Base-by-base conservation (phyloP, 148 eudicot genomes). In the Pouteria glomerata region DNA sequence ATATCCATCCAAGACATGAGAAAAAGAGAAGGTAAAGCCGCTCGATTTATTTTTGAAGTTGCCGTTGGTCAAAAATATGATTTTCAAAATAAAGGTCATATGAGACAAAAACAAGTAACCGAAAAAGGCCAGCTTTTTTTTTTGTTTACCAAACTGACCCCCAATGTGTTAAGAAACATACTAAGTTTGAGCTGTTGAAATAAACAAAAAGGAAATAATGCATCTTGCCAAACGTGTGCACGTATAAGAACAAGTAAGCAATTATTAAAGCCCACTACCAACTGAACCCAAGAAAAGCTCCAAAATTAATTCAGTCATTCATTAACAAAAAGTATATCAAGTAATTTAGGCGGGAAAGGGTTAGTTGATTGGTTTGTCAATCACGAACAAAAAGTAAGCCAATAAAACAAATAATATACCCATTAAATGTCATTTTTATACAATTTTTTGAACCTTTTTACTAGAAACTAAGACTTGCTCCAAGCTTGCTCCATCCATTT, bases 231-330 rank as follows among this genome's bases (percentile, higher is more conserved):
- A 33, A 67, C 10, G 39, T 13, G 21, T 30, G 23, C 58, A 67
- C 48, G 42, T 21, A 67, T 12, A 18, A 10, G 39, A 51, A 62
- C n/a, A n/a, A n/a, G n/a, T n/a, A n/a, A n/a, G n/a, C 26, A 33
- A 14, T 10, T 51, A 41, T 27, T 23, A 63, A 26, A 41, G 52
- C 53, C 52, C 10, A 26, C 27, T 53, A 39, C 55, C 13, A 5
- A 12, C 19, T 26, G 21, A 52, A 21, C 14, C 27, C 26, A 27
- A 19, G 39, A 30, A 73, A 65, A 56, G 14, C 23, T 42, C 18
- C 63, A 65, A 34, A 63, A 39, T 12, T 56, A 15, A 65, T 73
- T 35, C 47, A 59, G 26, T 6, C n/a, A n/a, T n/a, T n/a, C n/a
- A n/a, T n/a, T n/a, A n/a, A n/a, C n/a, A n/a, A n/a, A n/a, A n/a